Conservation (phyloP, 179 eudicot genomes). For the Spinacia oleracea region DNA sequence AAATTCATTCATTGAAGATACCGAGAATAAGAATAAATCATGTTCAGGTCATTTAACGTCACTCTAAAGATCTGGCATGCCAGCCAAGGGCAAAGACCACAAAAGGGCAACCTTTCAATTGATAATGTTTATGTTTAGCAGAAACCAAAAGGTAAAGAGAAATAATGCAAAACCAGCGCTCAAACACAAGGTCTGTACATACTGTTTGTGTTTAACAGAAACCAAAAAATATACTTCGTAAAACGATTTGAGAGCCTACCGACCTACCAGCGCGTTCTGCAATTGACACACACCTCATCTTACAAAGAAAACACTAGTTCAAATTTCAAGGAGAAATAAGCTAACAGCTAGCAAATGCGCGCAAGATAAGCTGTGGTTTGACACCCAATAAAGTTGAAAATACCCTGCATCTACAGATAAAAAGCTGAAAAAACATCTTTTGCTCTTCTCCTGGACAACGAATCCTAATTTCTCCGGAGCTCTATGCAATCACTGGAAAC, state of each 20-base stretch:
- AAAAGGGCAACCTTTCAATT: neutral
- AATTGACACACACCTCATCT: neutral
- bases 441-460: neutral
- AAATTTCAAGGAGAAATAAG: conserved; percentile 3
- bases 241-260: neutral
- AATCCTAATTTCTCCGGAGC: neutral
- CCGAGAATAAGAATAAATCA: neutral
- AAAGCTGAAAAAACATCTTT: neutral
- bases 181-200: neutral
- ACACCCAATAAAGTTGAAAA: neutral
- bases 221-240: neutral
- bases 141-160: neutral
- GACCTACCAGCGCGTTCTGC: neutral
- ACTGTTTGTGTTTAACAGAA: neutral
- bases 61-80: neutral
- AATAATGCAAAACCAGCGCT: neutral
- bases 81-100: neutral
- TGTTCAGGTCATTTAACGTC: neutral
- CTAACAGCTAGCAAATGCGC: neutral
- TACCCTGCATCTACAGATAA: neutral
- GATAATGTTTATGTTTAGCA: neutral
- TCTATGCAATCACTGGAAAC: conserved; percentile 8
- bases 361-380: neutral
- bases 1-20: conserved; percentile 13
- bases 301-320: neutral